phyloP scores from a whole-genome alignment of 306 rosid species.

The Urtica urens region DNA sequence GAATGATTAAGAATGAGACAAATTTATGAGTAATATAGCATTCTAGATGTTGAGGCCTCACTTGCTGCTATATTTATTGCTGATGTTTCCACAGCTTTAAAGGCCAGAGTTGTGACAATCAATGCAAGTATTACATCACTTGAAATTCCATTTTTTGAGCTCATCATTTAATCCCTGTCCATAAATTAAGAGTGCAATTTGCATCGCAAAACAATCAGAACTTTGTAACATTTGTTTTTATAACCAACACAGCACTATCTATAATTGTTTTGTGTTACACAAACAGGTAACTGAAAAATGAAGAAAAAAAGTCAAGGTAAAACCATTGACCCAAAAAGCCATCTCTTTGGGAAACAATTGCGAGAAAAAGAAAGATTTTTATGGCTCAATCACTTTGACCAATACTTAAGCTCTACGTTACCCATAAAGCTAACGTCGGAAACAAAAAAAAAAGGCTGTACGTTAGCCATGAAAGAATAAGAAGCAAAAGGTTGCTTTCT shows the following conservation, averaged over 20 bases:
- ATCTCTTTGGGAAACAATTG: no score
- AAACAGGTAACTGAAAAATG: no score
- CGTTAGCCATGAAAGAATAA: neutral
- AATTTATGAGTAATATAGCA: neutral
- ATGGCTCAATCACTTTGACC: neutral
- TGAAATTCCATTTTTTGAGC: neutral
- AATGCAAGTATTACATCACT: constrained; percentile 1
- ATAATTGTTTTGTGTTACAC: no score
- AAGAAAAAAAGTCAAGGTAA: no score
- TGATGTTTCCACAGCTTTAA: constrained; percentile 19
- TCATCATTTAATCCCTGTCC: constrained; percentile 34
- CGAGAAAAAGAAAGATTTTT: no score
- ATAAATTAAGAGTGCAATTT: neutral
- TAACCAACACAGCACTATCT: no score
- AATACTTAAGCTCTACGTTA: neutral
- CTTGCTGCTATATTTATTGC: constrained; percentile 24
- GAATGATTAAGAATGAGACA: neutral
- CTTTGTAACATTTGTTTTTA: no score
- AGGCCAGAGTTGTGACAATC: constrained; percentile 15
- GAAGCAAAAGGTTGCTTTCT: neutral
- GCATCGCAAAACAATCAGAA: neutral
- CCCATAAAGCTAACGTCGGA: neutral
- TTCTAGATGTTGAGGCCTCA: constrained; percentile 8
- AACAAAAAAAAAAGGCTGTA: neutral
- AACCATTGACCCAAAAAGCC: no score